Base-by-base conservation (phyloP, 1,284 basidiomycete species). In the Apiotrichum laibachii region DNA sequence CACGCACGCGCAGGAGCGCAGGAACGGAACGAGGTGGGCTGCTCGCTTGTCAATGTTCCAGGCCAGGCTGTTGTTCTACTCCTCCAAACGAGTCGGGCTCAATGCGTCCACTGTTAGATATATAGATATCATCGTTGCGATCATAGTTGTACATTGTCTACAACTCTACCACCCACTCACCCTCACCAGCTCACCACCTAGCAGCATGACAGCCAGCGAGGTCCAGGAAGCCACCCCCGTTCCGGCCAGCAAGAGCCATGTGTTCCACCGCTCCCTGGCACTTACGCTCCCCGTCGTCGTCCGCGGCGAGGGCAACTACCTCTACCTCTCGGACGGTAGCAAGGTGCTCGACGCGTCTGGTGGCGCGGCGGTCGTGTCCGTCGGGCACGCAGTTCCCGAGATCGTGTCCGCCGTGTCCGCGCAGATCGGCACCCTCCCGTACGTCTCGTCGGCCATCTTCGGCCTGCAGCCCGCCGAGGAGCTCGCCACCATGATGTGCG, bases 321-420 rank as follows among this genome's bases (percentile, higher is more conserved):
- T 72, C 15, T 67, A 67, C 57, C 57, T 59, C 16, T 45, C 59
- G n/a, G 56, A 63, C 35, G 68, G 66, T 1, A 18, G 21, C 9
- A 62, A 56, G 22, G 52, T 72, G 7, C 66, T 72, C 37, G 71
- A 72, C 56, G 69, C 62, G 8, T 63, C 64, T 15, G 91, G 90
- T 46, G 91, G 91, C 37, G 90, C 90, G 6, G 90, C 91, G 11
- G 90, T 93, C 42, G 78, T 85, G 6, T 89, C 86, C 68, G 76
- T 93, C 49, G 91, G 91, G 1, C 85, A 86, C 65, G 84, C 82
- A 13, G 85, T 92, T 69, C 86, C 86, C 9, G 83, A 82, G 39
- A 67, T 74, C 44, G 58, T 69, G 33, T 26, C 52, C 21, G 73
- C 66, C 7, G 60, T 73, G 1, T 19, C 64, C 5, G 22, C 56